Base-by-base conservation (phyloP, 2,329 filamentous ascomycete species). In the Alternaria triticina region DNA sequence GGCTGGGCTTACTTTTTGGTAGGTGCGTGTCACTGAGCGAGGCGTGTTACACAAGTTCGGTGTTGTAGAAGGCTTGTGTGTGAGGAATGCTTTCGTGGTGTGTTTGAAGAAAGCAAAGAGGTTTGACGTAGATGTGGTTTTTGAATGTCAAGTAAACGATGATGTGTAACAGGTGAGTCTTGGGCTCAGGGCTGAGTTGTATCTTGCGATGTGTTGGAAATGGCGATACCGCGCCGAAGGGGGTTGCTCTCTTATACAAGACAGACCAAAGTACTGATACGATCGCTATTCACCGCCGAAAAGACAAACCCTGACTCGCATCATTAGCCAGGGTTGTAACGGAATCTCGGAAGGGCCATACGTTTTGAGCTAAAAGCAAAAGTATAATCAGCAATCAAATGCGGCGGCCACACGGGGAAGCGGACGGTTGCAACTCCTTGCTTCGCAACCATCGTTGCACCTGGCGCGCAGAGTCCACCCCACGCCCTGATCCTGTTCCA, bases 361-460 rank as follows among this genome's bases (percentile, higher is more conserved):
- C 66, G 70, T 65, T 70, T 74, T 66, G 64, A 72, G 70, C 61
- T 62, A 77, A 74, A 75, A 70, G 62, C 69, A 76, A 74, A 70
- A 62, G 62, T 60, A 62, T 60, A 52, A 66, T 62, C 61, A 69
- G 67, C 65, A 67, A 69, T 54, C 60, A 64, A 63, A 56, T 66
- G 59, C 60, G 61, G 73, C 67, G 54, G 60, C 67, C 49, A 46
- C 57, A 69, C 71, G 73, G 71, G 69, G 72, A 69, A 70, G 69
- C 70, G 75, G 73, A 74, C 69, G 72, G 67, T 62, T 70, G 73
- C 67, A 67, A 59, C 74, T 74, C 74, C 71, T 75, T 76, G 71
- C 71, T 68, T 72, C 47, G 52, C 62, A 58, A 72, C 68, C 68
- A 71, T 69, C 69, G 75, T 72, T 72, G 67, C 69, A 73, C 66